Evolutionary conservation across 2,329 filamentous ascomycete genomes (phyloP), one percentile per base, ranked within the genome.

Genomic region (Claviceps africana): DNA sequence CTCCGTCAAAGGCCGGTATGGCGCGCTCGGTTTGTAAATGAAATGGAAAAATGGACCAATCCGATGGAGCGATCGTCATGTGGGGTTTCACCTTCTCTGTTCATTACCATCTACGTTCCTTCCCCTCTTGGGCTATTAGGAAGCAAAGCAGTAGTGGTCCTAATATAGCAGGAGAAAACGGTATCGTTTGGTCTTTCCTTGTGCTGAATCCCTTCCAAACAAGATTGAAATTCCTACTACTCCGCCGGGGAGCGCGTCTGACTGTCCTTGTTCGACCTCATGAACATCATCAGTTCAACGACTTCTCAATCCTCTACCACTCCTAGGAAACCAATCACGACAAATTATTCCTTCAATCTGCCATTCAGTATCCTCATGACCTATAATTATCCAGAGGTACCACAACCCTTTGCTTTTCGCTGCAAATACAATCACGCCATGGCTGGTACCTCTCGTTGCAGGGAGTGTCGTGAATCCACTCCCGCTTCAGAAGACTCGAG

Each of bases 21-120:
- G 60, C 55, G 65, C 67, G 30, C 54, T 68, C 51, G 67, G 67
- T 3, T 52, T 69, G 44, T 69, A 58, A 65, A 33, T 30, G 19
- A 33, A 22, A 31, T 19, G 9, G 43, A 17, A 44, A 43, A 44
- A 44, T 44, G 22, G 42, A 17, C 19, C 44, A 4, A 21, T 48
- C 8, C n/a, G 9, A 43, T 39, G 43, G 28, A 31, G 28, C 28
- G 22, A 19, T 44, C 21, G 31, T 25, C 15, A 15, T 31, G 10
- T 22, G 8, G 35, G 30, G 10, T 25, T 45, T 35, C 10, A 13
- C 10, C 47, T 28, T 39, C 6, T 28, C 9, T 39, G 9, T 25
- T 25, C 25, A 25, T 25, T 25, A 25, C 25, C 25, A 5, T 5
- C 5, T 25, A 5, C 5, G 25, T 25, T 25, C 25, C 5, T 25